phyloP scores from a whole-genome alignment of 1,284 basidiomycete genomes.

The Ganoderma meredithae region DNA sequence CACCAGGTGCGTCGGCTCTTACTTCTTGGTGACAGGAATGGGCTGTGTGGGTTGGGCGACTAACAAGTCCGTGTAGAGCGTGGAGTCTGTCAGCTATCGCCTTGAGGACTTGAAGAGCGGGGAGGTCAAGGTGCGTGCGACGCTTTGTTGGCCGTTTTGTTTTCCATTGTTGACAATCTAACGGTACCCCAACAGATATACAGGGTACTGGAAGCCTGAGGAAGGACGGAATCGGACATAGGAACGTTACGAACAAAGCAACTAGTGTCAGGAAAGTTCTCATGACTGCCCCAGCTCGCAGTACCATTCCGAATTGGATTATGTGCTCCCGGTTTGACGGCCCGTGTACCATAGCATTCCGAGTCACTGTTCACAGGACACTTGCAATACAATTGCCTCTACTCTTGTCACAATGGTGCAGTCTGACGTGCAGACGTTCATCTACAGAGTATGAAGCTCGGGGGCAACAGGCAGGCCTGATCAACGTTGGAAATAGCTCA shows the following conservation, averaged over 20 bases:
- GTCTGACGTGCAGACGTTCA: neutral
- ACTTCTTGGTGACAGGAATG: constrained; percentile 2
- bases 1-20: constrained; percentile 60
- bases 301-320: neutral
- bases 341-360: neutral
- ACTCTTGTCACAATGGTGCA: neutral
- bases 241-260: neutral
- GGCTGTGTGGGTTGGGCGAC: constrained; percentile 19
- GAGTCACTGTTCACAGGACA: neutral
- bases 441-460: neutral
- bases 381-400: neutral
- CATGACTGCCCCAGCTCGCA: neutral
- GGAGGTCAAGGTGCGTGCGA: constrained; percentile 64
- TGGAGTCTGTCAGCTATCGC: constrained; percentile 85
- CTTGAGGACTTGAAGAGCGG: constrained; percentile 92
- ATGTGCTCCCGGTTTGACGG: neutral
- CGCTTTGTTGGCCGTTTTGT: neutral
- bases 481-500: neutral
- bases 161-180: neutral
- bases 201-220: constrained; percentile 40
- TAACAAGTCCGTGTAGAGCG: constrained; percentile 51
- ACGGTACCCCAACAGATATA: constrained; percentile 32
- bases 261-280: neutral
- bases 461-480: neutral
- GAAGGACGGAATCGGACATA: constrained; percentile 14